Base-by-base conservation (phyloP, 179 eudicot genomes). In the Silene vulgaris region DNA sequence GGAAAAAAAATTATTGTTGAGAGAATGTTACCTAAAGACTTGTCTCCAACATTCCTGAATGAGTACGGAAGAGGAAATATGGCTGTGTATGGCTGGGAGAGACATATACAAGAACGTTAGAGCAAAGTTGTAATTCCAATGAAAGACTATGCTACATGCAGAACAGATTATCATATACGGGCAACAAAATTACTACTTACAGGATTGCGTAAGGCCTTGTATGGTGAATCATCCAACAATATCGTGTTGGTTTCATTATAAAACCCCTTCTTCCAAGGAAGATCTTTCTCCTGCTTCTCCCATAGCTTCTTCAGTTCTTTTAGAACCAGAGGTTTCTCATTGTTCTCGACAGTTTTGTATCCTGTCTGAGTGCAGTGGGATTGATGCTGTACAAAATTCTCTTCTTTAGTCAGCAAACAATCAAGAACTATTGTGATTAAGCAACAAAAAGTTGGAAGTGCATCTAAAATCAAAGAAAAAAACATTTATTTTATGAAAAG, bases 221-320 rank as follows among this genome's bases (percentile, higher is more conserved):
- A 83, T 3, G 98, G 98, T 76, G 96, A 87, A 87, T 89, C 93
- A 82, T 94, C 98, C 75, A 94, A 65, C 80, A 94, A 75, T 40
- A 94, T 80, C 9, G 98, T 94, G 75, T 94, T 91, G 69, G 94
- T 83, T 80, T 87, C 89, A 73, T 94, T 77, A 78, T 87, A 91
- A 65, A 76, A 87, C 45, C 93, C 96, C 78, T 48, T 85, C 67
- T 88, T 73, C 98, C 97, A 91, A 32, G 94, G 96, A 77, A 91
- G 96, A 82, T 63, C 59, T n/a, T 75, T 73, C 9, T 77, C 86
- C 61, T 80, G 59, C 78, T 84, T 84, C 43, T 87, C 89, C 98
- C 96, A 94, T 65, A 94, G 79, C 65, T 86, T 87, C 69, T 75
- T 86, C 3, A 94, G 88, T 84, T 94, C 95, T 86, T 94, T 94